Base-by-base conservation (phyloP, 176 grass and related monocot species). In the Bothriochloa decipiens region DNA sequence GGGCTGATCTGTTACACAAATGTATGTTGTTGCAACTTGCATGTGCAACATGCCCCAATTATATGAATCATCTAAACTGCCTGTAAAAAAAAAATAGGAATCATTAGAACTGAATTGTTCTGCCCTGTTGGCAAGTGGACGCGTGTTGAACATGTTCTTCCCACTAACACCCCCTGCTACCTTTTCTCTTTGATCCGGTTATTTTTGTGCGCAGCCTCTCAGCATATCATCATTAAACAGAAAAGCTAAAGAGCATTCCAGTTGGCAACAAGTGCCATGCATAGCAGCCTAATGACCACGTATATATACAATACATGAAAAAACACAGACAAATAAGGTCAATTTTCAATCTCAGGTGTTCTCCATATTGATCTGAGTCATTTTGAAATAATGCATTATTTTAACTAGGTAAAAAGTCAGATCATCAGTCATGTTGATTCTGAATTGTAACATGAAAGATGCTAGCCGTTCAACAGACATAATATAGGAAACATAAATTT, bases 21-120 rank as follows among this genome's bases (percentile, higher is more conserved):
- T 49, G 66, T 52, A 84, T 27, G 7, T 6, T 79, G 67, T 62
- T 72, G 75, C 83, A 85, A 78, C 65, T 70, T 62, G 75, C 55
- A 79, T 47, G 74, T 47, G 74, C 73, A 77, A 78, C 74, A 62
- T 33, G 26, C 27, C 27, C 10, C 20, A 79, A 72, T 71, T 33
- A 78, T 70, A 7, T 32, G 70, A 49, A 74, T 74, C 45, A 32
- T 49, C 70, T 73, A 15, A 47, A 47, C 41, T 47, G 42, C 23
- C 23, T 73, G 23, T 28, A 45, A 47, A 42, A 49, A 42, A 49
- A 28, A 26, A 73, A 49, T 14, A 50, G 62, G 57, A 75, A 75
- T 26, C 10, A 70, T 60, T 15, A 60, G 18, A 23, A 70, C 37
- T 36, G 37, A 61, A 55, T n/a, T n/a, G 17, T 5, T 61, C 7